These are phyloP conservation scores for Volvox carteri DNA, from an alignment of 163 green algal species.

Conservation along the genomic window DNA sequence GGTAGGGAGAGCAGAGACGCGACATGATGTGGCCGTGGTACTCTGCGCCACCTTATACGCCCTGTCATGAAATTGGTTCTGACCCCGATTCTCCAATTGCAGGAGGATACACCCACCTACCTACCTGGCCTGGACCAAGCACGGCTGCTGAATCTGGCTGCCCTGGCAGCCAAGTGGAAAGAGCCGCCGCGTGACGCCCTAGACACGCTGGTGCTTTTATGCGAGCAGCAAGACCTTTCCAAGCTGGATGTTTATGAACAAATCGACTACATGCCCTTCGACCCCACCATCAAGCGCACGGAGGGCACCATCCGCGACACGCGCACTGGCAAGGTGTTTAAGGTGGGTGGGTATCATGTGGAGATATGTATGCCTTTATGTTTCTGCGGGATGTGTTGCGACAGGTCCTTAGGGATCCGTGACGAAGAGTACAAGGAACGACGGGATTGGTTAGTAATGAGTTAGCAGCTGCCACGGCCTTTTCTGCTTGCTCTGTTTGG, in stretches of 20 bases:
- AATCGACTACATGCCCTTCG: conserved; percentile 89
- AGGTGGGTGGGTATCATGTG: conserved; percentile 66
- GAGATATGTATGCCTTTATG: no score
- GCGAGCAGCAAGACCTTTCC: conserved; percentile 69
- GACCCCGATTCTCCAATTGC: conserved; percentile 53
- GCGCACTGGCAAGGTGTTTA: conserved; percentile 79
- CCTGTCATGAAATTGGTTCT: no score
- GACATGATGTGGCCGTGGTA: no score
- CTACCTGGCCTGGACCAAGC: conserved; percentile 63
- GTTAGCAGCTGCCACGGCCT: no score
- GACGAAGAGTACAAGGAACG: no score
- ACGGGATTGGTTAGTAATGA: no score
- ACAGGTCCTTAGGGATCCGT: no score
- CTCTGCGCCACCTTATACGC: no score
- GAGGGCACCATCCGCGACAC: conserved; percentile 76
- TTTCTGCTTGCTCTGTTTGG: no score
- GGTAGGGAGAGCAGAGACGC: no score
- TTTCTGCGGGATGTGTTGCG: no score
- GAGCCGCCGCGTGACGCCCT: conserved; percentile 91
- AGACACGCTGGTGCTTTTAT: conserved; percentile 87
- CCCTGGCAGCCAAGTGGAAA: conserved; percentile 92
- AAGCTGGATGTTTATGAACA: conserved; percentile 72
- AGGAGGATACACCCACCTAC: conserved; percentile 84
- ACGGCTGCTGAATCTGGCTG: conserved; percentile 75
- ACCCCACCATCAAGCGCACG: conserved; percentile 90